Evolutionary conservation across 352 stramenopile species (phyloP).

Genomic region (Pilasporangium apinafurcum): DNA sequence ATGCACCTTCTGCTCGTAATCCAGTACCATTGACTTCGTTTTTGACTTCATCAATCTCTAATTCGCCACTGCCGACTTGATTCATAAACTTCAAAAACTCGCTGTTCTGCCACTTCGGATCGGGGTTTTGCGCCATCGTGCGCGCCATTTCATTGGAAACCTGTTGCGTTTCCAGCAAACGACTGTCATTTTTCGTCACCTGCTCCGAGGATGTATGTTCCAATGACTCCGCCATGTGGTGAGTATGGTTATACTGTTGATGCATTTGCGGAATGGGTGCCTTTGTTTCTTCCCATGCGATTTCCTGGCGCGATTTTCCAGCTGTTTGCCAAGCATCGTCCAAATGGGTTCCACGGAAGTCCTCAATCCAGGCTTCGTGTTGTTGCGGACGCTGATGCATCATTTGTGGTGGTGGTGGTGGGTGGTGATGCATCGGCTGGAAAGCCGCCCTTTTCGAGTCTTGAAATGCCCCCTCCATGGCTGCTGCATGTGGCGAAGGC

Average conservation of each 20-base stretch:
- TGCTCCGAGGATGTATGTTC: slow-evolving; percentile 20
- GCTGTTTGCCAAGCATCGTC: slow-evolving; percentile 57
- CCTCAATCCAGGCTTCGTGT: slow-evolving; percentile 59
- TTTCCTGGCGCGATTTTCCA: slow-evolving; percentile 51
- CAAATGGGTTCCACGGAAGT: slow-evolving; percentile 54
- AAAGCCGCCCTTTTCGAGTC: slow-evolving; percentile 23
- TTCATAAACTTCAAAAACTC: slow-evolving; percentile 87
- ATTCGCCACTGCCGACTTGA: slow-evolving; percentile 60
- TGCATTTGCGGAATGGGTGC: slow-evolving; percentile 29
- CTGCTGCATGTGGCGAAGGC: slow-evolving; percentile 44
- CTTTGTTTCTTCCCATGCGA: slow-evolving; percentile 60
- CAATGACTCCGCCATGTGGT: slow-evolving; percentile 15
- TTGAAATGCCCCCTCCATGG: slow-evolving; percentile 53
- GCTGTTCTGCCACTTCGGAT: slow-evolving; percentile 82
- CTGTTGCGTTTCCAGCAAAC: slow-evolving; percentile 35
- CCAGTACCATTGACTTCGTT: slow-evolving; percentile 47
- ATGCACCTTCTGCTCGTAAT: slow-evolving; percentile 34
- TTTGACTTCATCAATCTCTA: slow-evolving; percentile 74
- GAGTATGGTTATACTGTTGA: slow-evolving; percentile 19
- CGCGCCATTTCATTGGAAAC: slow-evolving; percentile 64
- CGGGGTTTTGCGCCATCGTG: slow-evolving; percentile 70
- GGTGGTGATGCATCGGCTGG: slow-evolving; percentile 34
- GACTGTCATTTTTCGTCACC: slow-evolving; percentile 13
- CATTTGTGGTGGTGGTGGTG: slow-evolving; percentile 19
- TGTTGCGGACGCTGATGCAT: slow-evolving; percentile 16